Evolutionary conservation across 2,329 filamentous ascomycete species (phyloP), one percentile per base, ranked within the genome.

Genomic region (Westerdykella aurantiaca): DNA sequence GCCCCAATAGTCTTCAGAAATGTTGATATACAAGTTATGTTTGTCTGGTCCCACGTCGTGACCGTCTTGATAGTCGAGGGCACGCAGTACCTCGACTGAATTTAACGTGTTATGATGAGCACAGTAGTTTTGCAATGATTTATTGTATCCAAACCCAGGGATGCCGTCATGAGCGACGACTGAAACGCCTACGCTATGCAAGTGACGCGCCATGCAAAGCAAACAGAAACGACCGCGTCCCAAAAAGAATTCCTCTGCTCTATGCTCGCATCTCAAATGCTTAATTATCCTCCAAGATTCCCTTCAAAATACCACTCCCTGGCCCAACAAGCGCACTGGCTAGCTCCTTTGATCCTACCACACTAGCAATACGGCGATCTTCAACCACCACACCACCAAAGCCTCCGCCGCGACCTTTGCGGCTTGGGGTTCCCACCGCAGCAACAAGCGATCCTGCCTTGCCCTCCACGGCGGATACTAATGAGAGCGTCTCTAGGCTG

Each of bases 401-500:
- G 67, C 61, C 52, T 53, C 63, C 49, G 56, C 58, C 59, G 54
- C 81, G 77, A 1, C 80, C 77, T 42, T 81, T 81, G 59, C 84
- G 85, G 53, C 84, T 86, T 1, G 87, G 86, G 7, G 86, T 88
- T 49, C 82, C 80, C 25, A 80, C 70, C 35, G 79, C 64, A 51
- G 69, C 57, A 47, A 68, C 69, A 60, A 86, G 83, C 51, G 77
- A 86, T 37, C 80, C 86, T 39, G 73, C 84, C 72, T 79, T 88
- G 72, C 86, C 72, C 77, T 88, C 62, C 71, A 86, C 59, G 69
- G 83, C 68, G 64, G 84, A 76, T 5, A 96, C 77, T 17, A 97
- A 72, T 1, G 88, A 90, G 38, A 95, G 71, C 0, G 90, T 93
- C 71, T 98, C 93, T 41, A 98, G 70, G 55, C 88, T 94, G 31